Conservation (phyloP, 352 stramenopile species). For the Aphanomyces euteiches region DNA sequence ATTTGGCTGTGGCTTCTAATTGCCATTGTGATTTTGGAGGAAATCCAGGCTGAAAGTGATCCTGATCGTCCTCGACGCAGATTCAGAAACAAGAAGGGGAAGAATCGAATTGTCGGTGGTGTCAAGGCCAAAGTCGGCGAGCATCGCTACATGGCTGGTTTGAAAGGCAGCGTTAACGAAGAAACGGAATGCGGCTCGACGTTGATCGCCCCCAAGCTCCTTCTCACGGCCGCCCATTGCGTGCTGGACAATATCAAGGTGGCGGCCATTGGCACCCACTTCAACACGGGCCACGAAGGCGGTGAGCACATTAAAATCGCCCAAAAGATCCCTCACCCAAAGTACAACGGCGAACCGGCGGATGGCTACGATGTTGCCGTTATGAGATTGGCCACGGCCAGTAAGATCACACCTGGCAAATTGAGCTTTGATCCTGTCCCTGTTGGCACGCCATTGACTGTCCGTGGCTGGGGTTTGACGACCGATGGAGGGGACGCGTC, state of each 20-base stretch:
- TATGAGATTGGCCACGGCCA: conserved; percentile 43
- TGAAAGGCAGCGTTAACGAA: conserved; percentile 38
- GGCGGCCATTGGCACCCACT: conserved; percentile 55
- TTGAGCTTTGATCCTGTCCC: conserved; percentile 39
- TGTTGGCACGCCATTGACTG: conserved; percentile 44
- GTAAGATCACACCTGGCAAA: conserved; percentile 39
- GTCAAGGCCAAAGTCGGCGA: neutral
- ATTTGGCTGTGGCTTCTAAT: neutral
- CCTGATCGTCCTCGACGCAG: too few relatives aligned
- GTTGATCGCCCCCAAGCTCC: conserved; percentile 57
- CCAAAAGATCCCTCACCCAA: conserved; percentile 47
- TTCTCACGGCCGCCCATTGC: conserved; percentile 64
- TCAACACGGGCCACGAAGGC: conserved; percentile 40
- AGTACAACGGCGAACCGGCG: conserved; percentile 40
- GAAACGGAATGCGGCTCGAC: conserved; percentile 53
- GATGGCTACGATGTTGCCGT: conserved; percentile 55
- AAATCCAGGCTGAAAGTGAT: neutral
- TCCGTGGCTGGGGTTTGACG: conserved; percentile 31
- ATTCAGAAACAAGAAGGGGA: neutral
- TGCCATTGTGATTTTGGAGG: neutral
- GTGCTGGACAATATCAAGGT: conserved; percentile 36
- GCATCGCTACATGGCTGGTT: conserved; percentile 45
- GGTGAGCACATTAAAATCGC: conserved; percentile 51
- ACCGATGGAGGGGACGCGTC: conserved; percentile 34
- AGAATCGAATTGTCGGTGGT: neutral